phyloP scores from a whole-genome alignment of 345 rosid genomes.

The Pistacia atlantica region DNA sequence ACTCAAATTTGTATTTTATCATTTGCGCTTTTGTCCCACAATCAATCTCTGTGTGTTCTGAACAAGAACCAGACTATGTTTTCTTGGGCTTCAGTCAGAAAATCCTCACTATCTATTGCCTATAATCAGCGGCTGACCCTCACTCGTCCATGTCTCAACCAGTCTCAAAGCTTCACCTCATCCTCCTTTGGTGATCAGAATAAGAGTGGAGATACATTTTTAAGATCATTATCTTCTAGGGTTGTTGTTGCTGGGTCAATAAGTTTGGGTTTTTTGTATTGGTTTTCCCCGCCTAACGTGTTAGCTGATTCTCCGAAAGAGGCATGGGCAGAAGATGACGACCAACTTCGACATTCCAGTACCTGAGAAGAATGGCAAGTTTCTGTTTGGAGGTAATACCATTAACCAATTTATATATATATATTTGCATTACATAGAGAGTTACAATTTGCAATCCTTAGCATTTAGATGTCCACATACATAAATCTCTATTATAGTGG shows the following conservation, averaged over 20 bases:
- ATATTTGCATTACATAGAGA: too few relatives aligned
- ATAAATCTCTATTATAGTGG: too few relatives aligned
- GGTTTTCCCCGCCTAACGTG: conserved; percentile 14
- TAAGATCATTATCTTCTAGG: conserved; percentile 35
- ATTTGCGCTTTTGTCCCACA: not conserved
- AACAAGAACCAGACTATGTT: conserved; percentile 29
- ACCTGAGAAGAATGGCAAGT: conserved; percentile 30
- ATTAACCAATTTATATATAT: too few relatives aligned
- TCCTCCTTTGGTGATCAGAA: conserved; percentile 5
- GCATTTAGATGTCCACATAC: too few relatives aligned
- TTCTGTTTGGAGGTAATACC: conserved; percentile 46
- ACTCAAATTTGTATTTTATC: not conserved
- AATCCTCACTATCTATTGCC: conserved; percentile 20
- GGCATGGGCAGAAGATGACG: not conserved
- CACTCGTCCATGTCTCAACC: conserved; percentile 1
- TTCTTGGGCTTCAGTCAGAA: conserved; percentile 29
- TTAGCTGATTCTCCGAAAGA: too few relatives aligned
- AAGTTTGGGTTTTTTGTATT: conserved; percentile 37
- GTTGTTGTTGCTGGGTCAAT: conserved; percentile 34
- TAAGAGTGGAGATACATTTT: conserved; percentile 5
- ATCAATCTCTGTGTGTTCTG: not conserved
- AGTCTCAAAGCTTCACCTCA: conserved; percentile 11
- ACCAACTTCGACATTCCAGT: conserved; percentile 22
- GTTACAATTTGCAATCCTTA: too few relatives aligned
- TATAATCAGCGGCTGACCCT: conserved; percentile 2